A percentile compares a stretch with the other conserved stretches of the same genome.
Evolutionary conservation across 2,329 filamentous ascomycete genomes (phyloP).

Genomic region (Chaetomium globosum): DNA sequence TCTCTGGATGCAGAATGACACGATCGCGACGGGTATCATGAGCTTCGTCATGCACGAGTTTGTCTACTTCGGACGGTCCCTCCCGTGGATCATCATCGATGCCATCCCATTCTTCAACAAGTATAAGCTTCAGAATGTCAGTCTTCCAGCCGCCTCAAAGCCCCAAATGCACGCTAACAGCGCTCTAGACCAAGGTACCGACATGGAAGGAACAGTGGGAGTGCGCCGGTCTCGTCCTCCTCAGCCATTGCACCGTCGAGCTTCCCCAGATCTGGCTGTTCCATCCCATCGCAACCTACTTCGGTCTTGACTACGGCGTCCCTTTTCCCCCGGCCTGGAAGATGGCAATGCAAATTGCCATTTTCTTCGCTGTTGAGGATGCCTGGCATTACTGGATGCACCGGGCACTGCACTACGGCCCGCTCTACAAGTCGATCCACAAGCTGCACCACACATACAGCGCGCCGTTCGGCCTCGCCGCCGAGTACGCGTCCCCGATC

Average conservation of each 20-base stretch:
- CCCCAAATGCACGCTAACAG: slow-evolving; percentile 31
- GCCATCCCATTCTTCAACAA: slow-evolving; percentile 82
- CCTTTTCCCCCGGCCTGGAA: slow-evolving; percentile 85
- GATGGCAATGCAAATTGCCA: slow-evolving; percentile 86
- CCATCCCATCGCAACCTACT: slow-evolving; percentile 92
- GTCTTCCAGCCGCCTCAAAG: slow-evolving; percentile 38
- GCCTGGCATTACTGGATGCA: slow-evolving; percentile 99
- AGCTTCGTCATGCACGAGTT: slow-evolving; percentile 93
- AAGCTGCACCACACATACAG: slow-evolving; percentile 99
- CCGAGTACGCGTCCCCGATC: slow-evolving; percentile 96
- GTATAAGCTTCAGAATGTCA: slow-evolving; percentile 90
- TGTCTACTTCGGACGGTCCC: slow-evolving; percentile 87
- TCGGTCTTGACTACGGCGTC: slow-evolving; percentile 82
- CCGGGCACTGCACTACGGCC: slow-evolving; percentile 88
- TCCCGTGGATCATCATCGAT: slow-evolving; percentile 94
- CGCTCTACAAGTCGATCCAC: slow-evolving; percentile 94
- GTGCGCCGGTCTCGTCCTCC: slow-evolving; percentile 87
- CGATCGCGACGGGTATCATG: slow-evolving; percentile 94
- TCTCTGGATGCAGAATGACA: slow-evolving; percentile 96
- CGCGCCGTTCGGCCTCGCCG: slow-evolving; percentile 91
- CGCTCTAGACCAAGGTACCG: slow-evolving; percentile 71
- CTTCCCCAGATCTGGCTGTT: slow-evolving; percentile 99
- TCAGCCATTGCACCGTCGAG: slow-evolving; percentile 97
- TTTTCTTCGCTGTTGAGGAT: slow-evolving; percentile 96
- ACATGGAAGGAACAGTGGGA: slow-evolving; percentile 93